A percentile compares a stretch with the other conserved stretches of the same genome.
These are phyloP conservation scores for Vachellia pachyceras DNA, from an alignment of 306 rosid genomes.

Conservation along the genomic window DNA sequence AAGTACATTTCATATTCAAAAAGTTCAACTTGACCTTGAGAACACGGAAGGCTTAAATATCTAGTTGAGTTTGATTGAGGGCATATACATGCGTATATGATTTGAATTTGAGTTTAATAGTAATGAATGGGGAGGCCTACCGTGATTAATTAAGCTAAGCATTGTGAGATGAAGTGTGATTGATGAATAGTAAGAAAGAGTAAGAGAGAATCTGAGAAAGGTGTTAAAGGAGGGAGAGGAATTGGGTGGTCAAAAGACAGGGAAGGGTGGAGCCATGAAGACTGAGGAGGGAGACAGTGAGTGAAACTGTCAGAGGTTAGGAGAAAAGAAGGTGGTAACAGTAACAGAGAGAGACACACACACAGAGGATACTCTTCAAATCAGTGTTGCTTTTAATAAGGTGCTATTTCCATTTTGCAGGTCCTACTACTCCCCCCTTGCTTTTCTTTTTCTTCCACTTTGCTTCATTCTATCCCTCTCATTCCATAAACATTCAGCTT, in stretches of 20 bases:
- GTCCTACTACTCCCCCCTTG: not conserved
- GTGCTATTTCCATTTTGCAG: conserved; percentile 41
- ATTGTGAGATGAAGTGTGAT: conserved; percentile 30
- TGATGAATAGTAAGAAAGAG: conserved; percentile 19
- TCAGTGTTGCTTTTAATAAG: conserved; percentile 69
- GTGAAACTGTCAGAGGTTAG: conserved; percentile 41
- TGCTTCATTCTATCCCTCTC: not conserved
- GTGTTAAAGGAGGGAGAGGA: not conserved
- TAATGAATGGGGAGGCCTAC: conserved; percentile 45
- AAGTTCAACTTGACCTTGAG: not conserved
- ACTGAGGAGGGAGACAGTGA: conserved; percentile 43
- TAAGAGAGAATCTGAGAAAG: conserved; percentile 33
- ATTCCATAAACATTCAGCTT: not conserved
- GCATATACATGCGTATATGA: conserved; percentile 33
- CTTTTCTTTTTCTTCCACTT: conserved; percentile 43
- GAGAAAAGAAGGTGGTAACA: conserved; percentile 25
- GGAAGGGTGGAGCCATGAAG: conserved; percentile 52
- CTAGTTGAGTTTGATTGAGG: not conserved
- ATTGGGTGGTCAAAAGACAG: conserved; percentile 60
- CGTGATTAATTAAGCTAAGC: conserved; percentile 19
- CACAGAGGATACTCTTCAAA: conserved; percentile 42
- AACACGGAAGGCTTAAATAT: not conserved
- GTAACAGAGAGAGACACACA: conserved; percentile 45
- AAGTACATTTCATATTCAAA: not conserved
- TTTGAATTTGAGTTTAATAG: conserved; percentile 1